Percentiles rank a stretch among this genome's conserved stretches.
Conservation (phyloP, 129 eudicot genomes). For the Centaurea solstitialis region DNA sequence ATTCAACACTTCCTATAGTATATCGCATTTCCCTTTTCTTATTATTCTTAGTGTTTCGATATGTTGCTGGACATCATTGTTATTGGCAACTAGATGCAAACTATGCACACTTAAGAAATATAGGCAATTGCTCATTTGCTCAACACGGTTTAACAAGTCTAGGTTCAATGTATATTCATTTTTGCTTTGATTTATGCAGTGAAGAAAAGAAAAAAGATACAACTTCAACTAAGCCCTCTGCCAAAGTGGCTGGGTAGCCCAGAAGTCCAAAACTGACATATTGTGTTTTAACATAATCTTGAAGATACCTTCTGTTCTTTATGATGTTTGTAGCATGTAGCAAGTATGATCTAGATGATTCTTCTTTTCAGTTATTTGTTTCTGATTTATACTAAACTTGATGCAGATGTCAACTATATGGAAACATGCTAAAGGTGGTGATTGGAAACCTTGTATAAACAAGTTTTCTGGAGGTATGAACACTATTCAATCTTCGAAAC, state of each 20-base stretch:
- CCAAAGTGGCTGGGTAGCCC: neutral
- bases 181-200: neutral
- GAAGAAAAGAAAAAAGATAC: neutral
- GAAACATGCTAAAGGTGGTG: conserved; percentile 84
- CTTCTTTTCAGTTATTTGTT: conserved; percentile 4
- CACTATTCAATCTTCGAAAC: neutral
- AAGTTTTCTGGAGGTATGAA: conserved; percentile 75
- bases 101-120: neutral
- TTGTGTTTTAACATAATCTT: conserved; percentile 3
- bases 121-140: neutral
- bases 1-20: too few species aligned
- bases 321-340: neutral
- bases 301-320: neutral
- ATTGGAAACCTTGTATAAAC: conserved; percentile 88
- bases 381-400: conserved; percentile 19
- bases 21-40: too few species aligned
- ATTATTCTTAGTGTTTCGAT: neutral
- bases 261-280: neutral
- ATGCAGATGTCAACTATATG: conserved; percentile 89
- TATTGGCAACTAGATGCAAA: neutral
- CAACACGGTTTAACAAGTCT: neutral
- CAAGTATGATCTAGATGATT: neutral
- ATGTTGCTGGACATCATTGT: neutral
- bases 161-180: neutral
- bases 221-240: neutral